Percentiles rank a stretch among this genome's conserved stretches.
These are phyloP conservation scores for Xylaria cubensis DNA, from an alignment of 495 filamentous ascomycete genomes.

Conservation along the genomic window DNA sequence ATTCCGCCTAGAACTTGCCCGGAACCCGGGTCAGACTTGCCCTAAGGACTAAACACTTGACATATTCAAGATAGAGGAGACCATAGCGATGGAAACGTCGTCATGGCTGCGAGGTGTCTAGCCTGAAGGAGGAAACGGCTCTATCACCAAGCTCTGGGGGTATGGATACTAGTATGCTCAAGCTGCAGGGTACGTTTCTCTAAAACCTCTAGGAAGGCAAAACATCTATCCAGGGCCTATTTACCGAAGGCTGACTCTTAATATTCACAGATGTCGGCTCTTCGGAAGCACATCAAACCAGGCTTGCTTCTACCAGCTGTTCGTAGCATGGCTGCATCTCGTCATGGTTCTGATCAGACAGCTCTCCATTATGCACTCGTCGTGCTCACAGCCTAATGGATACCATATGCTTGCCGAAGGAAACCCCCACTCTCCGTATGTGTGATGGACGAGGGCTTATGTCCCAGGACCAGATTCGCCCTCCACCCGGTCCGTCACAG, in stretches of 20 bases:
- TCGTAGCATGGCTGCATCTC: neutral
- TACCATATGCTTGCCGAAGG: constrained; percentile 21
- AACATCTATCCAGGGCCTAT: neutral
- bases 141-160: neutral
- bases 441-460: constrained; percentile 3
- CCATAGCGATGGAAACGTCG: neutral
- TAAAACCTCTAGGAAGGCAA: neutral
- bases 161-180: constrained; percentile 1
- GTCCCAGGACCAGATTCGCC: constrained; percentile 22
- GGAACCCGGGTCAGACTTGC: constrained; percentile 7
- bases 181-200: neutral
- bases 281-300: neutral
- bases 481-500: constrained; percentile 29
- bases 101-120: neutral
- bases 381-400: constrained; percentile 9
- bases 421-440: constrained; percentile 26
- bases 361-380: constrained; percentile 8
- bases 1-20: constrained; percentile 7
- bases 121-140: constrained; percentile 3
- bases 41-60: neutral
- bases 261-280: neutral
- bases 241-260: neutral
- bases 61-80: constrained; percentile 5
- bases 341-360: neutral
- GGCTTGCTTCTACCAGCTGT: neutral